These are phyloP conservation scores for Wakefieldia striispora DNA, from an alignment of 768 basidiomycete genomes.

Conservation along the genomic window DNA sequence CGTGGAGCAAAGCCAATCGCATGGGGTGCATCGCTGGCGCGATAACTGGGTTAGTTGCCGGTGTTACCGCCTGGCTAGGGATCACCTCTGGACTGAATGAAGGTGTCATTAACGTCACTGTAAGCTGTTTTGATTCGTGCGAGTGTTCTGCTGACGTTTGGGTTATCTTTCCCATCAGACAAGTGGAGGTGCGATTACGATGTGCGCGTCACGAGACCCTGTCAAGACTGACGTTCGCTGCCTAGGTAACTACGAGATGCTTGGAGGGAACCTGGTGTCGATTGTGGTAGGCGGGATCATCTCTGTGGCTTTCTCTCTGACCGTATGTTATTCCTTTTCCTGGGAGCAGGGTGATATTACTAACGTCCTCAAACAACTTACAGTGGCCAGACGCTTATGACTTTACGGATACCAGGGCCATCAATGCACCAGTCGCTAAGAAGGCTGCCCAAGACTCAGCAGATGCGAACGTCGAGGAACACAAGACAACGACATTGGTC, in stretches of 20 bases:
- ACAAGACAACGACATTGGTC: slow-evolving; percentile 27
- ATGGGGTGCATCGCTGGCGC: slow-evolving; percentile 79
- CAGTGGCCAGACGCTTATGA: slow-evolving; percentile 83
- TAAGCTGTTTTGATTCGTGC: slow-evolving; percentile 21
- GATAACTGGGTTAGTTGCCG: slow-evolving; percentile 63
- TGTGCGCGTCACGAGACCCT: slow-evolving; percentile 5
- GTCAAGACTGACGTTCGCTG: neutral
- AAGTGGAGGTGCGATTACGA: slow-evolving; percentile 46
- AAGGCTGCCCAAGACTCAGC: slow-evolving; percentile 9
- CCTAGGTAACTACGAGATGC: slow-evolving; percentile 62
- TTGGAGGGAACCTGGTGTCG: slow-evolving; percentile 86
- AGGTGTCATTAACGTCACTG: slow-evolving; percentile 67
- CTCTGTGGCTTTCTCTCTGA: slow-evolving; percentile 57
- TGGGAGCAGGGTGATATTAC: neutral
- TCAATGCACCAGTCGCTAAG: slow-evolving; percentile 47
- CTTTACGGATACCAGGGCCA: slow-evolving; percentile 74
- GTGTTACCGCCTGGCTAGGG: slow-evolving; percentile 82
- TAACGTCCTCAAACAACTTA: neutral
- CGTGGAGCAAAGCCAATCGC: slow-evolving; percentile 85
- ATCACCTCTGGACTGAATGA: slow-evolving; percentile 70
- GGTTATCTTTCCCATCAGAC: slow-evolving; percentile 31
- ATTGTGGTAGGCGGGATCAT: slow-evolving; percentile 81
- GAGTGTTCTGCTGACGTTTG: slow-evolving; percentile 1
- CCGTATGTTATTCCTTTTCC: slow-evolving; percentile 42
- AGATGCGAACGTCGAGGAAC: slow-evolving; percentile 39